These are phyloP conservation scores for Pestalotiopsis fici DNA, from an alignment of 2,329 filamentous ascomycete species.

Conservation along the genomic window DNA sequence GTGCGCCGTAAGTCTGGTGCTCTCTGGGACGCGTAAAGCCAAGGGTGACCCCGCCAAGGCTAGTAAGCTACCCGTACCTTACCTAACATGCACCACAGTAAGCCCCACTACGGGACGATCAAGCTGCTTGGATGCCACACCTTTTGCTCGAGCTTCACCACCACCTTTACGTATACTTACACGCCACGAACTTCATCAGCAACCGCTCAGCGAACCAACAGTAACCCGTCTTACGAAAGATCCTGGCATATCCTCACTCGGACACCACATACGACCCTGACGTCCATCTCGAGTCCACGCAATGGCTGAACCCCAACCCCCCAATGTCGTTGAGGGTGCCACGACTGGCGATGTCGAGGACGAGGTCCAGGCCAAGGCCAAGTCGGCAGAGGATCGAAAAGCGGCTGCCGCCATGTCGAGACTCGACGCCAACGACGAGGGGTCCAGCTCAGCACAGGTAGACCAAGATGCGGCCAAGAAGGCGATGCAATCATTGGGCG, in stretches of 20 bases:
- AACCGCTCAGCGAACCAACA: background rate
- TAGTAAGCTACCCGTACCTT: background rate
- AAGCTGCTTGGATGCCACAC: background rate
- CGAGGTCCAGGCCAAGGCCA: constrained; percentile 51
- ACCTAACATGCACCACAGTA: background rate
- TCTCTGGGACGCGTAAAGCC: background rate
- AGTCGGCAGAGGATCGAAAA: constrained; percentile 76
- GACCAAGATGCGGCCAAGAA: constrained; percentile 71
- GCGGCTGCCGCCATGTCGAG: constrained; percentile 72
- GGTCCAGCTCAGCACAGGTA: constrained; percentile 56
- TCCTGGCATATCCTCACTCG: background rate
- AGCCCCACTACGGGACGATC: background rate
- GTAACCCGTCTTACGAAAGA: background rate
- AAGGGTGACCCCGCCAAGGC: background rate
- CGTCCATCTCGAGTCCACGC: background rate
- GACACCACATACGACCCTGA: background rate
- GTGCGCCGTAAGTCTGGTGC: background rate
- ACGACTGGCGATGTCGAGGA: constrained; percentile 60
- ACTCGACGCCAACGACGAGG: constrained; percentile 59
- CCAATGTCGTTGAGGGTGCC: constrained; percentile 59
- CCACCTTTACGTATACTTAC: background rate
- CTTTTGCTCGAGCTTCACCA: background rate
- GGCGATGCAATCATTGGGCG: constrained; percentile 66
- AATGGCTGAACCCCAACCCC: constrained; percentile 65
- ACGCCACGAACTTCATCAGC: background rate